Base-by-base conservation (phyloP, 805 yeast genomes). In the Yarrowia sp. region DNA sequence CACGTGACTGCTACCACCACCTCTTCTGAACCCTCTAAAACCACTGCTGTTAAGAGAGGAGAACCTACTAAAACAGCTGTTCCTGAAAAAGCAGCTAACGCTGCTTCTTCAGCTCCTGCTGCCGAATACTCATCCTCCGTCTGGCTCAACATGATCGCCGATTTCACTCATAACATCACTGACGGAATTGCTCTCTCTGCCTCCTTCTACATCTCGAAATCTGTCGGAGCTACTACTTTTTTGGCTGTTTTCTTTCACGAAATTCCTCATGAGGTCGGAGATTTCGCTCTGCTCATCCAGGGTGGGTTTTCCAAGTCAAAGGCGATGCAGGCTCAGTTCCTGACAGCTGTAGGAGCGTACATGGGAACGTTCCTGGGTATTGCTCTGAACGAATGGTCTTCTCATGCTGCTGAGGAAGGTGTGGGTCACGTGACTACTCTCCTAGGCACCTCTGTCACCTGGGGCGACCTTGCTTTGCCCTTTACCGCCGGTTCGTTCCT, bases 181-280 rank as follows among this genome's bases (percentile, higher is more conserved):
- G 95, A 89, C 71, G 95, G 95, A 0, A 74, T 89, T 8, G 90
- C 93, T 1, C 80, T 89, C 53, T 83, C 91, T 1, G 83, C 92
- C 0, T 82, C 92, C 6, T 89, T 89, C 72, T 85, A 84, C 73
- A 81, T 81, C 51, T 80, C 86, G 44, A 80, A 81, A 62, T 77
- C 75, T 50, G 85, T 83, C 15, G 95, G 95, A 0, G 83, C 87
- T 28, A 81, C 88, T 1, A 87, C 92, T 0, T 83, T 88, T 22
- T 75, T 88, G 41, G 90, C 92, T 1, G 86, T 88, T 33, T 81
- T 88, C 67, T 82, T 86, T 74, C 95, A 89, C 73, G 95, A 89
- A 73, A 83, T 88, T 57, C 95, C 95, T 6, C 95, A 89, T 72
- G 91, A 88, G 71, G 82, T 89, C 67, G 92, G 93, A 55, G 95